Evolutionary conservation across 1,284 basidiomycete genomes (phyloP), one percentile per base, ranked within the genome.

Genomic region (Naganishia sp.): DNA sequence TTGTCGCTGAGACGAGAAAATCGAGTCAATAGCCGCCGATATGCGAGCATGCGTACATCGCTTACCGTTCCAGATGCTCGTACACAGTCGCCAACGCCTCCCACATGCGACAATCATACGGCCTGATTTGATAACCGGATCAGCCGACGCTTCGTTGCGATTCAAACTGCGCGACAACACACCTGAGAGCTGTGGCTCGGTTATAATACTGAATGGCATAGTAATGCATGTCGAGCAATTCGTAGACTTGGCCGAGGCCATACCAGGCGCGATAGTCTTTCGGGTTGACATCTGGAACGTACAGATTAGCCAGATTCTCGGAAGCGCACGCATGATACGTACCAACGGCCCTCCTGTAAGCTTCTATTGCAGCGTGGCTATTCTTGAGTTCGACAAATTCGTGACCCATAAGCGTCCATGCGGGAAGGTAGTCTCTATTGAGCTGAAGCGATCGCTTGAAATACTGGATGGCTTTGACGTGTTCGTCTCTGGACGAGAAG

Each of bases 401-500:
- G 78, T 99, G 96, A 0, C 96, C 96, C 88, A 99, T 93, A 69
- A 99, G 80, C n/a, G 95, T 98, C 96, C 96, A 99, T 4, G 96
- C 96, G 3, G 92, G 90, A 25, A 98, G 84, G 79, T 94, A 99
- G 6, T 91, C 93, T 69, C 90, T 85, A 79, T 99, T 95, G 57
- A 99, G 85, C 72, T 94, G 89, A 21, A 95, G 90, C 10, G 95
- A 94, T 66, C 94, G 86, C 71, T 89, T 86, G 81, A 99, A 99
- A 78, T 97, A 96, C 73, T 90, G 90, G 73, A 98, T 89, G 0
- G 96, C 94, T 76, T 95, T 95, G 73, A 93, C 92, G 76, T 98
- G 94, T 74, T 99, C 94, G 10, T 87, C 85, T 32, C 92, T 87
- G 21, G 94, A 84, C 28, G 94, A 96, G 81, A 96, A 97, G 78